Evolutionary conservation across 75 land plant genomes (phyloP).

Genomic region (Gnetum montanum): DNA sequence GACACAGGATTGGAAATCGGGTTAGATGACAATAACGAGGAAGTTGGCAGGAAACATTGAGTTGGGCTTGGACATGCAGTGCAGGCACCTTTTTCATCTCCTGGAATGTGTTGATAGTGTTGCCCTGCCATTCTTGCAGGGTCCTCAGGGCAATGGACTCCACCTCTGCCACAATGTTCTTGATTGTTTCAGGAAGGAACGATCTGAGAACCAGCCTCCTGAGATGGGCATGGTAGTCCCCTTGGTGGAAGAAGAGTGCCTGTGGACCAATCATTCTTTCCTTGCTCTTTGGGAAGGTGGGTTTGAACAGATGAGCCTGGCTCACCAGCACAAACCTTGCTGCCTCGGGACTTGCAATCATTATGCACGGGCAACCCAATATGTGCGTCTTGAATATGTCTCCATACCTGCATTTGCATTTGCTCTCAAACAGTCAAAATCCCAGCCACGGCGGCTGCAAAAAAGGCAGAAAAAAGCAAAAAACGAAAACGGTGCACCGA

Average conservation of each 20-base stretch:
- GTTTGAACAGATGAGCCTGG: conserved; percentile 76
- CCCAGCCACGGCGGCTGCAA: too few relatives aligned
- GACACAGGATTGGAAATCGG: not conserved
- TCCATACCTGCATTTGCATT: conserved; percentile 67
- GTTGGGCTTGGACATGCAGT: not conserved
- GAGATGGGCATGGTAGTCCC: conserved; percentile 62
- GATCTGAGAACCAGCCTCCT: conserved; percentile 59
- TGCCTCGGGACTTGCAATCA: conserved; percentile 86
- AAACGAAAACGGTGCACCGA: too few relatives aligned
- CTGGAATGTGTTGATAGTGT: conserved; percentile 55
- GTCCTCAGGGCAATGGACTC: conserved; percentile 43
- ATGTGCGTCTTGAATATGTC: conserved; percentile 78
- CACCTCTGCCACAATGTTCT: conserved; percentile 28
- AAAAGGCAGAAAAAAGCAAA: too few relatives aligned
- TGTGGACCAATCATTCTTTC: conserved; percentile 73
- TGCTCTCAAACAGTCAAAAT: too few relatives aligned
- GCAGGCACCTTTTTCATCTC: conserved; percentile 74
- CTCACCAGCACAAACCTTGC: conserved; percentile 59
- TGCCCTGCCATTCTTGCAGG: conserved; percentile 40
- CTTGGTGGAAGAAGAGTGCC: conserved; percentile 88
- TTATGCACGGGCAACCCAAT: conserved; percentile 78
- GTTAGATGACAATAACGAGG: not conserved
- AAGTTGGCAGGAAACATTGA: not conserved
- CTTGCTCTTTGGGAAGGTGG: conserved; percentile 88
- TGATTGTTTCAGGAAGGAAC: conserved; percentile 66